A percentile compares a stretch with the other conserved stretches of the same genome.
Conservation (phyloP, 257 asterid genomes). For the Penstemon newberryi region DNA sequence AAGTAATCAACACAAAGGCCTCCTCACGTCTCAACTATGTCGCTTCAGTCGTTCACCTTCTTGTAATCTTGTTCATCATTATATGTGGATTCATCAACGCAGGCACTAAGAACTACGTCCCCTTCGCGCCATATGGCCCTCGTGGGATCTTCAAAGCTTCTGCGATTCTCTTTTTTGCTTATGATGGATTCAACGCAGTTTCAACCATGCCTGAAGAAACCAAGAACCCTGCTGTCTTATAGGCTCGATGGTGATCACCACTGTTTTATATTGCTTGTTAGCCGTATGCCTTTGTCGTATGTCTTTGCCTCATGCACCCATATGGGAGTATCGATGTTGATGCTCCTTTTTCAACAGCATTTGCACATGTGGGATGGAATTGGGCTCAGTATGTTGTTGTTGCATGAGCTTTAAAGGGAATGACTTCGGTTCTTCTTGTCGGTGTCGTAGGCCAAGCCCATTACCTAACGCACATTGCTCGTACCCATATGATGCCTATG, state of each 20-base stretch:
- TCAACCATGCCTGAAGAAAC: conserved; percentile 78
- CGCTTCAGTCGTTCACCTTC: conserved; percentile 52
- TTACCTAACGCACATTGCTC: conserved; percentile 64
- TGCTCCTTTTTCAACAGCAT: conserved; percentile 70
- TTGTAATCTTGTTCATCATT: conserved; percentile 56
- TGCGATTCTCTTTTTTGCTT: conserved; percentile 61
- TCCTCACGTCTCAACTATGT: conserved; percentile 61
- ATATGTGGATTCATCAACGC: conserved; percentile 52
- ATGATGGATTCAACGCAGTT: conserved; percentile 73
- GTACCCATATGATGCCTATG: conserved; percentile 74
- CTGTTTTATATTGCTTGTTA: conserved; percentile 52
- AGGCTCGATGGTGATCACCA: conserved; percentile 69
- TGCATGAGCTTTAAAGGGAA: conserved; percentile 66
- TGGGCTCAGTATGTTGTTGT: conserved; percentile 73
- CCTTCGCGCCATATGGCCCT: conserved; percentile 49
- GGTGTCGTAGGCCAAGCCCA: conserved; percentile 73
- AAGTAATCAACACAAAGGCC: conserved; percentile 56
- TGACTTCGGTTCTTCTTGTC: conserved; percentile 64
- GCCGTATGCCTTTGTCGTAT: conserved; percentile 30
- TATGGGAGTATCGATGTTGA: conserved; percentile 38
- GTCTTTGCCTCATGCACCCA: conserved; percentile 65
- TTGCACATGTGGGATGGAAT: conserved; percentile 48
- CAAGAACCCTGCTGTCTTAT: conserved; percentile 58
- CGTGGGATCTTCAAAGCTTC: conserved; percentile 68
- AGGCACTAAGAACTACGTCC: conserved; percentile 41